A percentile compares a stretch with the other conserved stretches of the same genome.
Evolutionary conservation across 441 rosid species (phyloP).

Genomic region (Codiaeum variegatum): DNA sequence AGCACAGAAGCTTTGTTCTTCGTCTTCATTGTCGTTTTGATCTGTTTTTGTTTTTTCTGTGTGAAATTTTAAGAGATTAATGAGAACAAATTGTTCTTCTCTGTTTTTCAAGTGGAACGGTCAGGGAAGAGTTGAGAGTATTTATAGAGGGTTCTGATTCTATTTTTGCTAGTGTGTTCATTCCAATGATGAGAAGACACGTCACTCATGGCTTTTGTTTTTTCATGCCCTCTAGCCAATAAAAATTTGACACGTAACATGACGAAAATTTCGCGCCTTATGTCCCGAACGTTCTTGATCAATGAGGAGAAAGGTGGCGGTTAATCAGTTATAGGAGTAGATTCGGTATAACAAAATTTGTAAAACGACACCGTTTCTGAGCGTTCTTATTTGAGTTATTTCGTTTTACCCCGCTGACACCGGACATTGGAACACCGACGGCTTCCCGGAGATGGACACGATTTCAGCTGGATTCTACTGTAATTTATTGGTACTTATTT

Average conservation of each 20-base stretch:
- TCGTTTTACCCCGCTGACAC: too few relatives aligned
- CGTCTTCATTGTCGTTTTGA: slow-evolving; percentile 20
- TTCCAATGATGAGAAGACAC: slow-evolving; percentile 24
- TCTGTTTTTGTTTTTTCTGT: not conserved
- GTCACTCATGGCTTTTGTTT: slow-evolving; percentile 6
- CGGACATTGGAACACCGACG: too few relatives aligned
- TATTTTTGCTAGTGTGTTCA: slow-evolving; percentile 17
- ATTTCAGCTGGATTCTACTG: too few relatives aligned
- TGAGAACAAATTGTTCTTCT: not conserved
- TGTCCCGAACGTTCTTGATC: slow-evolving; percentile 27
- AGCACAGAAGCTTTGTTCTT: slow-evolving; percentile 13
- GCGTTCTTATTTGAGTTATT: not conserved
- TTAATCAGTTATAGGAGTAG: not conserved
- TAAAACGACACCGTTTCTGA: not conserved
- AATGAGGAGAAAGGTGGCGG: not conserved
- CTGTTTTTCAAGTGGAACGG: not conserved
- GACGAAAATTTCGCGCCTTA: not conserved
- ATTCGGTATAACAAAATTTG: not conserved
- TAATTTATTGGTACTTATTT: too few relatives aligned
- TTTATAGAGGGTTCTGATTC: not conserved
- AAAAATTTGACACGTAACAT: slow-evolving; percentile 8
- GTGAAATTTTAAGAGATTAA: not conserved
- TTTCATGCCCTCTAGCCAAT: slow-evolving; percentile 24
- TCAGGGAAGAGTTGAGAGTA: not conserved
- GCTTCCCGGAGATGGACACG: too few relatives aligned